Conservation (phyloP, 2,329 filamentous ascomycete genomes). For the Talaromyces sp. region DNA sequence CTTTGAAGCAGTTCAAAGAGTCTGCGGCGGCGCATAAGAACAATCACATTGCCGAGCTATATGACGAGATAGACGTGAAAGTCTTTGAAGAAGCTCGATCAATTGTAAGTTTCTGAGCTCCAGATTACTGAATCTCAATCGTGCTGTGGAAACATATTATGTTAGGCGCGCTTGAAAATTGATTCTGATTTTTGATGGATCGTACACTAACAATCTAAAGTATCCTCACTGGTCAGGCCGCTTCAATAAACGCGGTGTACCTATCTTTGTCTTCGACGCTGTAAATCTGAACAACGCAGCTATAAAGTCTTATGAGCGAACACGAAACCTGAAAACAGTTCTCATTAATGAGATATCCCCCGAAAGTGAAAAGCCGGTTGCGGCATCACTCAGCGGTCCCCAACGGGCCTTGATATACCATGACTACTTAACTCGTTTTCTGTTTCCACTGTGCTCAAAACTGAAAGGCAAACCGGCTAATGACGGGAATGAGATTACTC, state of each 20-base stretch:
- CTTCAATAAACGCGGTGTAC: background rate
- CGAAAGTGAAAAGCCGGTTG: background rate
- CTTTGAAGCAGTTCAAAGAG: background rate
- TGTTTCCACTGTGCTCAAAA: background rate
- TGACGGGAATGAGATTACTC: background rate
- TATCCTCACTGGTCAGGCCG: conserved; percentile 3
- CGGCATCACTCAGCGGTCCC: background rate
- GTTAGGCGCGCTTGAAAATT: too few relatives aligned
- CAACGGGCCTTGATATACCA: background rate
- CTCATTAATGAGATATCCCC: background rate
- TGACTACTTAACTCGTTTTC: background rate
- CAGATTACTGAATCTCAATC: background rate
- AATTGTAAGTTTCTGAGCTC: background rate
- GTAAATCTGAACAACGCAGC: background rate
- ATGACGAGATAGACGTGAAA: background rate
- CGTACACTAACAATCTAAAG: background rate
- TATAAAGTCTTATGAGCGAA: background rate
- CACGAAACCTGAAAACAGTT: background rate
- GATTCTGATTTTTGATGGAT: background rate
- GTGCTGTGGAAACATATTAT: too few relatives aligned
- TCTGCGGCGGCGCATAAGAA: background rate
- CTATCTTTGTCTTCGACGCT: background rate
- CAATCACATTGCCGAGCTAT: background rate
- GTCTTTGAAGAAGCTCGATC: background rate
- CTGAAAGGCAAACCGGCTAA: background rate